phyloP scores from a whole-genome alignment of 202 grass and related monocot species.

The Hordeum pubiflorum region DNA sequence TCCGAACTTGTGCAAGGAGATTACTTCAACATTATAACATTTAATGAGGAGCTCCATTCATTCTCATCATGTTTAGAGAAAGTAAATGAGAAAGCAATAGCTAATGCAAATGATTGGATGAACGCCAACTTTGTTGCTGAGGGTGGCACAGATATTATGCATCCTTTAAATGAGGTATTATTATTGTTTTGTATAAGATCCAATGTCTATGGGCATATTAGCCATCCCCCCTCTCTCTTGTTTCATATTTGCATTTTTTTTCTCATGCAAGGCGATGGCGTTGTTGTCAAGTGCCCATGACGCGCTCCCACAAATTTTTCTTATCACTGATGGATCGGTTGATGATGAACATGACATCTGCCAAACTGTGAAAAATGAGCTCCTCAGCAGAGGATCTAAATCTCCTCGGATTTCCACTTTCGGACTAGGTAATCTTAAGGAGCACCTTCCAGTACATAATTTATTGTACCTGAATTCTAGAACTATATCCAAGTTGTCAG shows the following conservation, averaged over 20 bases:
- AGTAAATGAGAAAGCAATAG: constrained; percentile 55
- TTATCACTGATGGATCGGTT: constrained; percentile 89
- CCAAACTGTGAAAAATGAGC: constrained; percentile 42
- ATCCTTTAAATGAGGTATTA: constrained; percentile 78
- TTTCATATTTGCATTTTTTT: constrained; percentile 23
- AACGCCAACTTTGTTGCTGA: constrained; percentile 54
- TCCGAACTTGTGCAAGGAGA: constrained; percentile 62
- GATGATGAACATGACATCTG: constrained; percentile 83
- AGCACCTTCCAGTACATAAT: not conserved
- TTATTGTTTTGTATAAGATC: not conserved
- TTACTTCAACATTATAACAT: constrained; percentile 90
- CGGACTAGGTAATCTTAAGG: constrained; percentile 67
- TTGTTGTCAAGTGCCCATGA: constrained; percentile 57
- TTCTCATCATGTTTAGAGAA: constrained; percentile 84
- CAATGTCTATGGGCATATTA: constrained; percentile 8
- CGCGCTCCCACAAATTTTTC: constrained; percentile 78
- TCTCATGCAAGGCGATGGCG: constrained; percentile 55
- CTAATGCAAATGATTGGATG: constrained; percentile 60
- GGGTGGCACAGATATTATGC: constrained; percentile 84
- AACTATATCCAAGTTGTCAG: not conserved
- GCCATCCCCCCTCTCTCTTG: not conserved
- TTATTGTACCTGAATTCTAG: not conserved
- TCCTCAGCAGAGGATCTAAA: constrained; percentile 42
- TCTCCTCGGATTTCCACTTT: constrained; percentile 90
- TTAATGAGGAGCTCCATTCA: constrained; percentile 63